Base-by-base conservation (phyloP, 2,329 filamentous ascomycete genomes). In the Neopestalotiopsis rosae region DNA sequence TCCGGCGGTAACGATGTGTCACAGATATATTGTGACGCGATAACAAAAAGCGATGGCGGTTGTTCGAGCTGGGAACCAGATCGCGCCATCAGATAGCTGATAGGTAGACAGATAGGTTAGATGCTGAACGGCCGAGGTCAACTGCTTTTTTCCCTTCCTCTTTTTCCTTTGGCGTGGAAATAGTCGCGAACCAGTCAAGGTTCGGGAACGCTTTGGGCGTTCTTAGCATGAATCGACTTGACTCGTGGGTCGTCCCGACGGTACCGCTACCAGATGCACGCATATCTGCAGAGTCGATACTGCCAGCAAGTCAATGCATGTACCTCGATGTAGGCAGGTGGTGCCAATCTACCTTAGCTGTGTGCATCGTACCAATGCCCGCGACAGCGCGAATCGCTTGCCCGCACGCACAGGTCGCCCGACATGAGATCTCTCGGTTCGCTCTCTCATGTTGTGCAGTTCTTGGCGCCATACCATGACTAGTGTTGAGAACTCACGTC, bases 211-310 rank as follows among this genome's bases (percentile, higher is more conserved):
- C 73, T 71, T 72, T 74, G 71, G 69, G 28, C 30, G 73, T 72
- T 71, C 72, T 74, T 70, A 69, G 57, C 58, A 56, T 66, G 67
- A 73, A 71, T 73, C 66, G 72, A 28, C 72, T 72, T 75, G 73
- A 76, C 72, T 76, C 74, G 70, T 66, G 64, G 65, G 24, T 28
- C 24, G 34, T 61, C 28, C 17, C 17, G 42, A 49, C 14, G 24
- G 42, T 49, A 24, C 32, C 30, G 56, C 66, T 65, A 65, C 56
- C 66, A 34, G 20, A 34, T 28, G 24, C 24, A 28, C 24, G 24
- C 24, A 28, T 28, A 28, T 28, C 24, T 28, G 24, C 24, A 28
- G 24, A 28, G 24, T 28, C 24, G 24, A 28, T 28, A 28, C 24
- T 28, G 24, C 24, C 24, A 28, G 24, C 24, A 28, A 28, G 24